Evolutionary conservation across 2,329 filamentous ascomycete genomes (phyloP), one percentile per base, ranked within the genome.

Genomic region (Hypoxylon rubiginosum): DNA sequence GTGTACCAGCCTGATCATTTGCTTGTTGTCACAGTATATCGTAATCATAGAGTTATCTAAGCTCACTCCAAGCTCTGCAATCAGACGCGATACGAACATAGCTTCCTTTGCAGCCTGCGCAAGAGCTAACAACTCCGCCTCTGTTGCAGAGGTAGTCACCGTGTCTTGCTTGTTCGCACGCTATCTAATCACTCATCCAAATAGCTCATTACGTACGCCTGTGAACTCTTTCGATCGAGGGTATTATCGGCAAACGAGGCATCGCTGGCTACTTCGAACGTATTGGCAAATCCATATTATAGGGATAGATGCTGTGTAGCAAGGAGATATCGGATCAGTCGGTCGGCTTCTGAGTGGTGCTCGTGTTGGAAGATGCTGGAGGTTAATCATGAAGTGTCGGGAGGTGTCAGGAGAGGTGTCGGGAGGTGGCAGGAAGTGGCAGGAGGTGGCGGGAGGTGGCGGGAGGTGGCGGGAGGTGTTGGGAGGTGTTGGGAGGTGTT

Each of bases 241-340:
- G 45, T 49, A 28, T 49, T 49, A 15, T 49, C 45, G 21, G 21
- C 45, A 49, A 49, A 49, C 15, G 45, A 49, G 8, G 45, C 7
- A 49, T 49, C 45, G 8, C 45, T 49, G 3, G 21, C 2, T 5
- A 28, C 13, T 2, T 49, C 45, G 19, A 49, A 28, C 11, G 21
- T 28, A 10, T 49, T 24, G 2, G 3, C 45, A 17, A 17, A 17
- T 4, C 24, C 45, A 3, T 26, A 28, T 28, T 30, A 4, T 30
- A 30, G 9, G 4, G 28, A 5, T 9, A 30, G 9, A 30, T 4
- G 4, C 28, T 30, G 4, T 30, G 28, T 30, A 5, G 5, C 28
- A 30, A 30, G 28, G 5, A 30, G 9, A 30, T 30, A 30, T 30
- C 9, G 28, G 4, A 30, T 30, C 5, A 30, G 28, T 5, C 9